Evolutionary conservation across 73 alveolate genomes (phyloP), one percentile per base, ranked within the genome.

Genomic region (Urostyla sp.): DNA sequence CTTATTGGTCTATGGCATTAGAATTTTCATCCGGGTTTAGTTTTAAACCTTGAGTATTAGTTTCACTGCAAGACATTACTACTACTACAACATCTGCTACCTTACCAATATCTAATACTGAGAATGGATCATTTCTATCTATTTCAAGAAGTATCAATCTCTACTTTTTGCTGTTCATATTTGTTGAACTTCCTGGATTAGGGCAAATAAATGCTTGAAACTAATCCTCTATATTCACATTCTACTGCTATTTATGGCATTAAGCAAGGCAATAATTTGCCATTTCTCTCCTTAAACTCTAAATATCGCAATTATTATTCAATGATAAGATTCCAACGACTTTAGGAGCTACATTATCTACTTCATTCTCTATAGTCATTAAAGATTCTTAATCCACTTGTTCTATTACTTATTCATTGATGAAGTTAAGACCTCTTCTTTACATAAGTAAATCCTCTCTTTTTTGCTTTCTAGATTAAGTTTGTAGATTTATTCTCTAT

Each of bases 1-100:
- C 99, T 44, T 75, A 59, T 60, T 94, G 95, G 93, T 97, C 99
- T 69, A 97, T 95, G 48, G 98, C 97, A 75, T 91, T 80, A 20
- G 97, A 85, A 60, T 83, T 76, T 53, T 90, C 90, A 77, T 90
- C 94, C 24, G 99, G 99, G 78, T 97, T 98, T 24, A 90, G 50
- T 73, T 90, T 94, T 84, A 96, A 75, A 59, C 92, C 90, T 49
- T 88, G 87, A 1, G 88, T 69, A 26, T 95, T 92, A 20, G 95
- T 87, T 60, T 92, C 95, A 58, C 77, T 80, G 72, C 99, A 95
- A 20, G 98, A 89, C 40, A 96, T 75, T 24, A 94, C 97, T 43
- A 92, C 92, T 46, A 94, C 48, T 23, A 97, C 58, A 10, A 94
- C 59, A 79, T 95, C 99, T 20, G 98, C 99, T 10, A 97, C 80